These are phyloP conservation scores for Tolypocladium amazonense DNA, from an alignment of 2,329 filamentous ascomycete species.

Conservation along the genomic window DNA sequence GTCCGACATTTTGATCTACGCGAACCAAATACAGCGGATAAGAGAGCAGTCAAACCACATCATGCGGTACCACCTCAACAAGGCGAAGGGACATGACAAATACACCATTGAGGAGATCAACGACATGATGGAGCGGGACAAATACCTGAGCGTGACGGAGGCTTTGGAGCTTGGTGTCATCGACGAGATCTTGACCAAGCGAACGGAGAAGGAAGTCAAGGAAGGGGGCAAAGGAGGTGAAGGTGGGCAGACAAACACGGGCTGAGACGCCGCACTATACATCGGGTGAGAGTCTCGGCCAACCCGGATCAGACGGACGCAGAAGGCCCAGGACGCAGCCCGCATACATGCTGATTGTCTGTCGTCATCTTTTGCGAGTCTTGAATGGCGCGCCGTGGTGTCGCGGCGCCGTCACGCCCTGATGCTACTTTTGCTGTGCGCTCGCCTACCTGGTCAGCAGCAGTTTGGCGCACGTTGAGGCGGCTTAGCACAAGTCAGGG, in stretches of 20 bases:
- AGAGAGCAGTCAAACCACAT: conserved; percentile 82
- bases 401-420: background rate
- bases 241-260: conserved; percentile 3
- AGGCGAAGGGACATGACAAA: conserved; percentile 62
- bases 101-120: conserved; percentile 76
- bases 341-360: background rate
- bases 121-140: conserved; percentile 93
- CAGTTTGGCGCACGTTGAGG: background rate
- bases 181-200: conserved; percentile 71
- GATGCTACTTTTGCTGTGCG: background rate
- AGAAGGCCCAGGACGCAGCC: background rate
- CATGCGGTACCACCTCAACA: conserved; percentile 77
- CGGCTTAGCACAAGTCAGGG: background rate
- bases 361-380: background rate
- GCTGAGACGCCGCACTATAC: background rate
- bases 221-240: conserved; percentile 12
- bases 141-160: conserved; percentile 83
- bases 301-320: background rate
- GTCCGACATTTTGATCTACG: conserved; percentile 89
- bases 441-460: background rate
- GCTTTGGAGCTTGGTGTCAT: conserved; percentile 85
- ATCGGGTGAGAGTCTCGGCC: background rate
- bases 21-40: conserved; percentile 87
- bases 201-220: conserved; percentile 33
- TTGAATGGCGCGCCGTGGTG: background rate